These are phyloP conservation scores for Claviceps maximensis DNA, from an alignment of 2,329 filamentous ascomycete genomes.

Conservation along the genomic window DNA sequence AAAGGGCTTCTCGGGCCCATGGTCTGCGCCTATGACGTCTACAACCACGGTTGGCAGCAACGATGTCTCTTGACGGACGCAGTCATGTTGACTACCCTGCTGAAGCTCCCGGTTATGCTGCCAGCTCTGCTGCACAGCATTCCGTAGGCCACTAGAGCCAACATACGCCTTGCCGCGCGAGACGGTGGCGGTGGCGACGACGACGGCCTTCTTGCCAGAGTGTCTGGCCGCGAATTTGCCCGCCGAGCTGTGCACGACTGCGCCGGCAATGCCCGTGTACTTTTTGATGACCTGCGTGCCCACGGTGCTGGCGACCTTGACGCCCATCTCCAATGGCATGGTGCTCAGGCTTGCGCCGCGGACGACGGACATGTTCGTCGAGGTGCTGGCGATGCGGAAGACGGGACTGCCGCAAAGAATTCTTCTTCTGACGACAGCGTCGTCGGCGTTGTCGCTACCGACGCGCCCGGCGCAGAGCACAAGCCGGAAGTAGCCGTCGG, in stretches of 20 bases:
- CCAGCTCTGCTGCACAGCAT: slow-evolving; percentile 20
- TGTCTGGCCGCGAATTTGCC: no score
- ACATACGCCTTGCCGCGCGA: no score
- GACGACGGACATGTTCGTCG: slow-evolving; percentile 44
- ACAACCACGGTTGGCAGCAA: slow-evolving; percentile 19
- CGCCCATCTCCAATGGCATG: slow-evolving; percentile 52
- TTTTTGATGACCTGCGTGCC: slow-evolving; percentile 30
- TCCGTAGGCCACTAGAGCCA: slow-evolving; percentile 3
- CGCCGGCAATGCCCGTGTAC: slow-evolving; percentile 25
- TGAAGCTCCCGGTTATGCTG: slow-evolving; percentile 20
- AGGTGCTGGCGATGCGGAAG: slow-evolving; percentile 56
- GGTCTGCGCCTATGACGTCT: slow-evolving; percentile 31
- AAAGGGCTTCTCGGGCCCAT: slow-evolving; percentile 39
- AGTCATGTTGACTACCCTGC: slow-evolving; percentile 7
- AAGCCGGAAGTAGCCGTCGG: slow-evolving; percentile 56
- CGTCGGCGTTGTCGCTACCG: slow-evolving; percentile 20
- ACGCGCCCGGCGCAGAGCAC: slow-evolving; percentile 37
- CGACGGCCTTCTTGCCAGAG: no score
- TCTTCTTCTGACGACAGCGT: slow-evolving; percentile 29
- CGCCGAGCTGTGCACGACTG: slow-evolving; percentile 21
- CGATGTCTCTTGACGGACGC: no score
- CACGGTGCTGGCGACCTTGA: slow-evolving; percentile 40
- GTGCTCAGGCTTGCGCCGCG: slow-evolving; percentile 52
- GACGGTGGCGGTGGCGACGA: no score
- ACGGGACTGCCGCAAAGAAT: slow-evolving; percentile 50